Base-by-base conservation (phyloP, 805 yeast genomes). In the Priceomyces medius region DNA sequence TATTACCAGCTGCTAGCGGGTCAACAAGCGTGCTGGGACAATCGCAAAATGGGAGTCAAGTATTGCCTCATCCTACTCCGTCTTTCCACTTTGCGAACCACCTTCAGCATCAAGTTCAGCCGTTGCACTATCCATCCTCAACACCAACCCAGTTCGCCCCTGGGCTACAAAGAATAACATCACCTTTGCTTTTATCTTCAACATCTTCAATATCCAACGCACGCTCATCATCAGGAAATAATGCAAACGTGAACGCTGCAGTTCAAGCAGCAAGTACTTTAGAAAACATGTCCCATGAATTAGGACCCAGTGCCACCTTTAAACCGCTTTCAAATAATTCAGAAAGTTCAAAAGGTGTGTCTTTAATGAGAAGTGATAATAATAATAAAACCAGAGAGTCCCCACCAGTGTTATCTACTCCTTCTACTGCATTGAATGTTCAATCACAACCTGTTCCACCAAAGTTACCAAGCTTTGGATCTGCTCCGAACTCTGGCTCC, bases 81-180 rank as follows among this genome's bases (percentile, higher is more conserved):
- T 17, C 44, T 8, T 40, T 40, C 19, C 44, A 47, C 27, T 41
- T 59, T 20, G 55, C 56, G 20, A 54, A 52, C 42, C 59, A 50
- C 29, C 39, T 53, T 26, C 46, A 49, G 20, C 51, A 55, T 40
- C 63, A 60, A 23, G 77, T 75, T 14, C 82, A 78, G 55, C 81
- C 82, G 16, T 59, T 79, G 31, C 83, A 81, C 58, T 81, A 80
- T 54, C 88, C 88, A 5, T 68, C 79, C 3, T 79, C 85, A 0
- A 80, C 85, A 2, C 88, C 88, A 12, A 76, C 85, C 2, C 85
- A 80, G 52, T 82, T 79, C 68, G 85, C 84, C 21, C 79, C 84
- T 0, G 81, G 81, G 32, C 59, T 82, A 38, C 76, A 77, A 45
- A 59, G 81, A 26, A 81, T 82, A 43, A 81, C 87, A 0, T 80